Base-by-base conservation (phyloP, 2,329 filamentous ascomycete species). In the Drechslerella coelobrocha region DNA sequence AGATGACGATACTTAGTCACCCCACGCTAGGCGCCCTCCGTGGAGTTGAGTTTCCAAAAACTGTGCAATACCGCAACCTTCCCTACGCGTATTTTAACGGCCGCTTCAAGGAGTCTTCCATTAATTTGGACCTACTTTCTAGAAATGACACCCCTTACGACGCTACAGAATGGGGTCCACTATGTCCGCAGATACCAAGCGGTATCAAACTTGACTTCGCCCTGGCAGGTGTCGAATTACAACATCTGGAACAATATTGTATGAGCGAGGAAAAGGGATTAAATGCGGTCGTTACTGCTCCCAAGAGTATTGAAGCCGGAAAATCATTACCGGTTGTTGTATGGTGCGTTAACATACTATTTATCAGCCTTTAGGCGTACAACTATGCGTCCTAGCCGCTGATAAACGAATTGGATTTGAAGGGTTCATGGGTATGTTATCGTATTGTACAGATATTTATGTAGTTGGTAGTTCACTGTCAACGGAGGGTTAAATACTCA, bases 251-350 rank as follows among this genome's bases (percentile, higher is more conserved):
- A 10, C 39, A 61, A 19, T 75, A 77, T 57, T 41, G 45, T 2
- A 76, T 77, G 73, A 74, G 77, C 56, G 79, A 80, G 48, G 76
- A 79, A 27, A 75, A 77, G 12, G 79, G 79, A 62, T 68, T 79
- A 29, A 76, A 78, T 63, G 63, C 78, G 34, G 76, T 76, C 41
- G 74, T 79, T 21, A 78, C 76, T 0, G 76, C 78, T 14, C 79
- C 79, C 0, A 76, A 72, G 21, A 55, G n/a, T 14, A 10, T 43
- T 5, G 48, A 62, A 23, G 1, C 21, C 10, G 45, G 54, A 7
- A 43, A 56, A 24, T 39, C 39, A 9, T 27, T 75, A 9, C 74
- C 74, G 21, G 73, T 76, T n/a, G 59, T 75, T 47, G 75, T 76
- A 27, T 76, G 74, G 63, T 69, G 53, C 19, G 19, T 19, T 47